phyloP scores from a whole-genome alignment of 2,329 filamentous ascomycete genomes.

The Akanthomyces muscarius region DNA sequence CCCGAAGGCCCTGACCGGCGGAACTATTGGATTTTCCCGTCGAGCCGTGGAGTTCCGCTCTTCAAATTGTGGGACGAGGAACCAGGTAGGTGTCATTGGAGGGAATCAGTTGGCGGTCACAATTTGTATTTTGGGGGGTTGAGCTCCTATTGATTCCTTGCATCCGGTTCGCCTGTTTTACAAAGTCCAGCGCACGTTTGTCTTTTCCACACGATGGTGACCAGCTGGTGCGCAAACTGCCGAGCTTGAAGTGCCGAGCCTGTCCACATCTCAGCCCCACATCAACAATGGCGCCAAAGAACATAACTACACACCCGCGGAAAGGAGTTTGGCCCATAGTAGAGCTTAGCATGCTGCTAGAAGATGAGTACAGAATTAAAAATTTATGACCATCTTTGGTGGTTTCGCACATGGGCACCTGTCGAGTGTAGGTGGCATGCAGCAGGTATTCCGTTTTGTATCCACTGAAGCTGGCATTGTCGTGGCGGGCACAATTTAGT shows the following conservation, averaged over 20 bases:
- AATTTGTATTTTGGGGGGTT: not conserved
- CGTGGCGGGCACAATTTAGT: not conserved
- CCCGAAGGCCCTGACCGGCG: not conserved
- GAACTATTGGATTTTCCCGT: not conserved
- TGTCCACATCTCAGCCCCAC: not conserved
- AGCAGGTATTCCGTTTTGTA: not conserved
- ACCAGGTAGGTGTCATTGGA: not conserved
- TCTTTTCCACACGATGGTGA: not conserved
- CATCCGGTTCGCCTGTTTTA: not conserved
- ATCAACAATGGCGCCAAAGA: not conserved
- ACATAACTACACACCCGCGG: not conserved
- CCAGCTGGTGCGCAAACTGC: not conserved
- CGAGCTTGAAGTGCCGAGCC: constrained; percentile 9
- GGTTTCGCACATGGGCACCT: not conserved
- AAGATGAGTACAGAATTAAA: too few species aligned
- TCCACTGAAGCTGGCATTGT: not conserved
- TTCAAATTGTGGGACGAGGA: not conserved
- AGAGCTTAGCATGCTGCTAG: not conserved
- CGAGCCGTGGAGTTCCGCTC: not conserved
- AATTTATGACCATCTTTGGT: too few species aligned
- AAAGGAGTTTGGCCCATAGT: not conserved
- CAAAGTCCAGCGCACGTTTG: not conserved
- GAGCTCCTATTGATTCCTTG: not conserved
- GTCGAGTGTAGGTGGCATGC: not conserved
- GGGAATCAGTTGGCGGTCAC: too few species aligned